Conservation (phyloP, 1,139 yeast species). For the Candida sp. region DNA sequence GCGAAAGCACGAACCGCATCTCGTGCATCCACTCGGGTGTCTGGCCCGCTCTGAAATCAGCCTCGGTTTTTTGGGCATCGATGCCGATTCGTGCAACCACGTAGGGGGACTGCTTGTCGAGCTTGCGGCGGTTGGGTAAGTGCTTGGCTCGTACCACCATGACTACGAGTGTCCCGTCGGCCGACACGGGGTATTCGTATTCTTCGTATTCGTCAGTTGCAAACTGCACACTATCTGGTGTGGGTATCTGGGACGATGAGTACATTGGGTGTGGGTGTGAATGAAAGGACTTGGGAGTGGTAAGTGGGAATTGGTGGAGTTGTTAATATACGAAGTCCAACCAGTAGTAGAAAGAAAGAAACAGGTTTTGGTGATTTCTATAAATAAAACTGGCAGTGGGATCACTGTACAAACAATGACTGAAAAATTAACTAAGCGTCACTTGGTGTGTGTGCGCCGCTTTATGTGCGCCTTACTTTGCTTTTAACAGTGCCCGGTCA, state of each 20-base stretch:
- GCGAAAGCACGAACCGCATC: constrained; percentile 64
- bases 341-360: too few species aligned
- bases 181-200: constrained; percentile 32
- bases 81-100: constrained; percentile 83
- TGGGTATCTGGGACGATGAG: background rate
- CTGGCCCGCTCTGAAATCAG: constrained; percentile 86
- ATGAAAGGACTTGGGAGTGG: too few species aligned
- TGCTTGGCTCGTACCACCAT: constrained; percentile 65
- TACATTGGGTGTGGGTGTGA: constrained; percentile 1
- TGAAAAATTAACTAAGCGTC: too few species aligned
- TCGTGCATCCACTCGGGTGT: constrained; percentile 89
- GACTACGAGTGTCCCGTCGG: constrained; percentile 50
- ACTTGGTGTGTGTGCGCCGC: too few species aligned
- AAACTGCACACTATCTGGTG: background rate
- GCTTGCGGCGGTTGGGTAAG: constrained; percentile 78
- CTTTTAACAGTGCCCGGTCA: background rate
- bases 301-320: background rate
- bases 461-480: background rate
- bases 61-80: constrained; percentile 73
- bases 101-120: constrained; percentile 92
- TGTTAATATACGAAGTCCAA: background rate
- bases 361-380: too few species aligned
- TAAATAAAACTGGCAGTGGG: too few species aligned
- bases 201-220: background rate
- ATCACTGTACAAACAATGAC: too few species aligned